Evolutionary conservation across 139 green algal genomes (phyloP), one percentile per base, ranked within the genome.

Genomic region (Tetradesmus lagerheimii): DNA sequence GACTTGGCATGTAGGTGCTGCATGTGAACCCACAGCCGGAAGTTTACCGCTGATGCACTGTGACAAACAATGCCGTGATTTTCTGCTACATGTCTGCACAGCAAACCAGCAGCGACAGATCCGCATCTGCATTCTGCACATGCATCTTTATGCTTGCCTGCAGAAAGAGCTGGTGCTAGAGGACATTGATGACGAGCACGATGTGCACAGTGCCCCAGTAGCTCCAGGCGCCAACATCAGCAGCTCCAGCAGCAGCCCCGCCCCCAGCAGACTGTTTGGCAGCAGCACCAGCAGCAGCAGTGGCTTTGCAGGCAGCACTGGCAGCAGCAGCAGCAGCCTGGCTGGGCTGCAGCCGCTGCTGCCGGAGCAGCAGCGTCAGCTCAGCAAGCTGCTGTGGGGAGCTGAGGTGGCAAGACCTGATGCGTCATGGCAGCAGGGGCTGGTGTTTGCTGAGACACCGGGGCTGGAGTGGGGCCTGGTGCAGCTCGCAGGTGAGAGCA

Each of bases 401-500:
- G 64, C 62, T 79, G 37, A 41, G 35, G 83, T 15, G 41, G 83
- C 37, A 3, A 37, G 34, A 25, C 83, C 83, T 15, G 57, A 78
- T 37, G 62, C 83, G 3, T 57, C 83, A n/a, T 88, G 83, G 83
- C 15, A n/a, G 41, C 83, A 88, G 57, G 83, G 83, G 6, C 15
- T 88, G 20, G 35, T 88, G 39, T 88, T 79, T 29, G 50, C 45
- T n/a, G 64, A 37, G 29, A 79, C 57, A 39, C 83, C 83, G 18
- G 83, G 83, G 34, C 57, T 88, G 57, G 57, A 62, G 37, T 88
- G 83, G 83, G 83, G 83, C 4, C 57, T 88, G 83, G 83, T 79
- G 34, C 83, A 88, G 57, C 43, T 74, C 27, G 43, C 80, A 85
- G 80, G 80, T 85, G n/a, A 31, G 75, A 64, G 3, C 15, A 25